Conservation (phyloP, 768 basidiomycete genomes). For the Kwoniella bestiolae region DNA sequence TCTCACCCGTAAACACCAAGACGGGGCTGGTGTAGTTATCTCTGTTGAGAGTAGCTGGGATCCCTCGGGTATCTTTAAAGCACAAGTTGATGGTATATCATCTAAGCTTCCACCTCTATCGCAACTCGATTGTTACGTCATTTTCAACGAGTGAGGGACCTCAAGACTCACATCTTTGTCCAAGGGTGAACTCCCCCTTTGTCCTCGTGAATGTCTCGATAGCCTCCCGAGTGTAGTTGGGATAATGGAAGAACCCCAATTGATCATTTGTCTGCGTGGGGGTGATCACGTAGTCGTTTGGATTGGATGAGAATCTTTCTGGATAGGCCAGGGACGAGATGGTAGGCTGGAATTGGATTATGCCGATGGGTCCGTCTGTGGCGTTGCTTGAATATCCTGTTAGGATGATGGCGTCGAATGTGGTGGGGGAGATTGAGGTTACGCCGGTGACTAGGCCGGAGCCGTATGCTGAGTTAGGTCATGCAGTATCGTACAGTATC, state of each 20-base stretch:
- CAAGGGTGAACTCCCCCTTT: constrained; percentile 44
- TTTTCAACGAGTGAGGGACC: too few relatives aligned
- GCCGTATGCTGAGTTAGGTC: constrained; percentile 24
- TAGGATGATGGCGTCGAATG: constrained; percentile 36
- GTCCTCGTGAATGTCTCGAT: constrained; percentile 34
- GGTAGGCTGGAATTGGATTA: constrained; percentile 29
- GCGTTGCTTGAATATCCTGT: constrained; percentile 43
- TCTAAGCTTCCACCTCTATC: too few relatives aligned
- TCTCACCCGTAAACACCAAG: constrained; percentile 37
- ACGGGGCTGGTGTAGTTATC: constrained; percentile 36
- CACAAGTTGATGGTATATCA: too few relatives aligned
- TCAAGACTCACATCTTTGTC: constrained; percentile 23
- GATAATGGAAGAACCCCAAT: constrained; percentile 33
- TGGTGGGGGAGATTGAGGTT: constrained; percentile 17
- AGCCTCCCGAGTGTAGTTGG: constrained; percentile 39
- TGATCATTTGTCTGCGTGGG: constrained; percentile 33
- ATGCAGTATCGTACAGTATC: too few relatives aligned
- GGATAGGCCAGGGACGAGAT: constrained; percentile 42
- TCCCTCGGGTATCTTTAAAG: constrained; percentile 20
- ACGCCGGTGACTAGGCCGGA: constrained; percentile 26
- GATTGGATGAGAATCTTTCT: constrained; percentile 23
- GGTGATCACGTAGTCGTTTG: constrained; percentile 41
- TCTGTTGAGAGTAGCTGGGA: constrained; percentile 9
- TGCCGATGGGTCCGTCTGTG: constrained; percentile 38
- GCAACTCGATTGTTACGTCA: too few relatives aligned